phyloP scores from a whole-genome alignment of 306 rosid species.

The Inga leiocalycina region DNA sequence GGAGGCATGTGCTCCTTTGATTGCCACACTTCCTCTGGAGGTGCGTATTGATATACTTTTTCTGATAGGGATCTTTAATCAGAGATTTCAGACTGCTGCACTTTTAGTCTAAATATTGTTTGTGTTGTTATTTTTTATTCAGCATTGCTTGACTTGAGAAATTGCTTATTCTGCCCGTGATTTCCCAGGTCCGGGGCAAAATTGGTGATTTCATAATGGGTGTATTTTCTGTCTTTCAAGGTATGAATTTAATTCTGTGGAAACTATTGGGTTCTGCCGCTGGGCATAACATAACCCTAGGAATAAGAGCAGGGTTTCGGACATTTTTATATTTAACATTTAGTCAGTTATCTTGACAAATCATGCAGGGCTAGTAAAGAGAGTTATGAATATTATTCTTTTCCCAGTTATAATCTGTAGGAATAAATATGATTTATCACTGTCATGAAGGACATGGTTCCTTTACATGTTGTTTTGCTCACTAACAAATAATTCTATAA shows the following conservation, averaged over 20 bases:
- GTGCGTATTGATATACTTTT: slow-evolving; percentile 39
- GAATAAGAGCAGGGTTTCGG: neutral
- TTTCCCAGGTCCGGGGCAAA: slow-evolving; percentile 64
- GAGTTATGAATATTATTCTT: neutral
- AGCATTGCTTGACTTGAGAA: neutral
- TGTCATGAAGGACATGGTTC: slow-evolving; percentile 9
- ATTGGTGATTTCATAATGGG: slow-evolving; percentile 71
- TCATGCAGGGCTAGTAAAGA: slow-evolving; percentile 7
- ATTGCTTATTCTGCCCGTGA: slow-evolving; percentile 34
- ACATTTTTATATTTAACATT: slow-evolving; percentile 16
- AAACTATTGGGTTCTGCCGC: neutral
- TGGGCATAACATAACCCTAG: neutral
- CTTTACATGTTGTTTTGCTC: neutral
- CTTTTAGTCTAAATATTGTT: neutral
- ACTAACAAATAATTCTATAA: neutral
- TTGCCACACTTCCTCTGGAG: slow-evolving; percentile 91
- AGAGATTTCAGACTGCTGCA: neutral
- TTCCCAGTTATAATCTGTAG: neutral
- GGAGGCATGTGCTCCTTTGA: slow-evolving; percentile 79
- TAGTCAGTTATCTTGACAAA: neutral
- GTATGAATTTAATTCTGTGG: slow-evolving; percentile 44
- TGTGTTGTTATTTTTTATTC: neutral
- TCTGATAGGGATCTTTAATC: slow-evolving; percentile 10
- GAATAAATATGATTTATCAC: neutral
- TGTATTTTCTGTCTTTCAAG: slow-evolving; percentile 80